Conservation (phyloP, 2,329 filamentous ascomycete genomes). For the Aciculosporium take region DNA sequence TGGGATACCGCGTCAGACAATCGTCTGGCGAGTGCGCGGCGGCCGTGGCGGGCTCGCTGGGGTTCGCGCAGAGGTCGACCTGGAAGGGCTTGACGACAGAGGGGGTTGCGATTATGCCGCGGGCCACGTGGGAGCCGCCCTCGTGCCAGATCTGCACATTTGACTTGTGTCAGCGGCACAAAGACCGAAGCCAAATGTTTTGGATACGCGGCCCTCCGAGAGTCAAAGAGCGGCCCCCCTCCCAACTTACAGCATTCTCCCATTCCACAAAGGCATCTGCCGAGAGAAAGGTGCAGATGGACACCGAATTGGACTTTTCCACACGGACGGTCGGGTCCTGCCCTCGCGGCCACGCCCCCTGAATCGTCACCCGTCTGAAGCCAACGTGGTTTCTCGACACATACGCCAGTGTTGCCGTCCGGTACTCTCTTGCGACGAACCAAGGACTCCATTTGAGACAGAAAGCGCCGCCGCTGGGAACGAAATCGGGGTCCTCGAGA, state of each 20-base stretch:
- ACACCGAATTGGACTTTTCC: slow-evolving; percentile 26
- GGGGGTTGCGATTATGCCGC: slow-evolving; percentile 41
- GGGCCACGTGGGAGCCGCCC: slow-evolving; percentile 24
- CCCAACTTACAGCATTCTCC: slow-evolving; percentile 32
- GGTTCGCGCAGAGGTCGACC: slow-evolving; percentile 23
- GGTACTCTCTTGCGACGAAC: slow-evolving; percentile 21
- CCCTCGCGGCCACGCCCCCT: slow-evolving; percentile 20
- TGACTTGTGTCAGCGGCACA: not conserved
- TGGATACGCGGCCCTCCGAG: too few relatives aligned
- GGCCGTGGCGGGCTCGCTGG: slow-evolving; percentile 10
- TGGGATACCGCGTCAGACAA: slow-evolving; percentile 33
- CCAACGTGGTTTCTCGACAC: slow-evolving; percentile 38
- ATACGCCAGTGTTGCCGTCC: slow-evolving; percentile 34
- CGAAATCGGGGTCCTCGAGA: slow-evolving; percentile 32
- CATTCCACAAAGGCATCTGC: slow-evolving; percentile 41
- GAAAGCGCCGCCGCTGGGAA: slow-evolving; percentile 33
- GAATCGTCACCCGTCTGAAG: slow-evolving; percentile 35
- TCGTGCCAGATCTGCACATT: slow-evolving; percentile 27
- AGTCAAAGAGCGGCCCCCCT: too few relatives aligned
- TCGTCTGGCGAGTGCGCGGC: slow-evolving; percentile 25
- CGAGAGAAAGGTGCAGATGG: slow-evolving; percentile 35
- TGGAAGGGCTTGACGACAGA: slow-evolving; percentile 36
- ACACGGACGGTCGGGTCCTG: slow-evolving; percentile 24
- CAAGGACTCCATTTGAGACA: slow-evolving; percentile 42
- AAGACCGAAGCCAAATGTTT: too few relatives aligned